Evolutionary conservation across 495 filamentous ascomycete genomes (phyloP), one percentile per base, ranked within the genome.

Genomic region (Trichoderma orchidacearum): DNA sequence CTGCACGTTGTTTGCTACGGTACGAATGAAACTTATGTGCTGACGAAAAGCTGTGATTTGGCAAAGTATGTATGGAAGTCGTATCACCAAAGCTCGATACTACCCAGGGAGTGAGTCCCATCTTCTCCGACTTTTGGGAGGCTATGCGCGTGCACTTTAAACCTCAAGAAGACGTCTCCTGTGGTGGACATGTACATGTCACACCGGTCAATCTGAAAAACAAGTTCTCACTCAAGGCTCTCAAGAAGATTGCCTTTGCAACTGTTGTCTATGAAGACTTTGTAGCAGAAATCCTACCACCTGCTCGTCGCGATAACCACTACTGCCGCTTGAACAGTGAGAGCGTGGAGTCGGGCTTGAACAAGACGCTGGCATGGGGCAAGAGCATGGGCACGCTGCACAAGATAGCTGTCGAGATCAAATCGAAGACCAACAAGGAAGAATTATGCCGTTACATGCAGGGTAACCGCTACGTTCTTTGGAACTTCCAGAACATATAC

Each of bases 401-500:
- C 11, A 21, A 21, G 12, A 45, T 63, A 25, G 56, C 59, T 30
- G 45, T 30, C 27, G 56, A 61, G 34, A 61, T 63, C 58, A 45
- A 38, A 29, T 56, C 58, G 6, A 38, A 34, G 28, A 30, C 23
- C n/a, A 51, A 30, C 9, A 50, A 55, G 38, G 54, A 30, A 15
- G 56, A 55, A 5, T 36, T 63, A 48, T 58, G 36, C 35, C 18
- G 30, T 0, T 59, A 58, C 56, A 63, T 63, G 61, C 59, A 63
- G 53, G 48, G 38, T 18, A 55, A 45, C 57, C 56, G 58, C 32
- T 58, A 63, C 25, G 58, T 59, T 29, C 56, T 63, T 27, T 63
- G 61, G 61, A 63, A 63, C 54, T 63, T 63, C 52, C 59, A 60
- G 34, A 63, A 63, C 50, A 61, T 58, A 32, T 36, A 56, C 21